These are phyloP conservation scores for Agaricus bisporus DNA, from an alignment of 768 basidiomycete genomes.

Conservation along the genomic window DNA sequence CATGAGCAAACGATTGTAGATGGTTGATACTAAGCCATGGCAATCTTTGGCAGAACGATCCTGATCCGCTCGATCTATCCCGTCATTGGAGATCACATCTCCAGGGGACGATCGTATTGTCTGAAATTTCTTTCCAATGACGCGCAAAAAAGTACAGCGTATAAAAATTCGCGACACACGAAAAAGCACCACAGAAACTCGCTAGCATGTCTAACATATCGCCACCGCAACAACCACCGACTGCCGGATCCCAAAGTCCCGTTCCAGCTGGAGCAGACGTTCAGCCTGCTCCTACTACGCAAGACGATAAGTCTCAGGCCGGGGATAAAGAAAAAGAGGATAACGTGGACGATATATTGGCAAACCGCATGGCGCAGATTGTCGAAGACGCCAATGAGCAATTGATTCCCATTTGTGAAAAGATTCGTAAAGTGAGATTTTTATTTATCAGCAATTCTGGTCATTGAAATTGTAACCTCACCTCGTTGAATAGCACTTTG, in stretches of 20 bases:
- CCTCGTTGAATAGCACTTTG: conserved; percentile 22
- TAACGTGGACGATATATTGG: conserved; percentile 25
- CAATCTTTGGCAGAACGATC: no score
- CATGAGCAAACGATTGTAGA: no score
- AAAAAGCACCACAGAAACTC: no score
- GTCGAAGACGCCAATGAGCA: conserved; percentile 28
- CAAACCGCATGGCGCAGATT: conserved; percentile 26
- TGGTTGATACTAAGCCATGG: no score
- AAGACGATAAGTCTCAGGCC: background rate
- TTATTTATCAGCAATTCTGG: background rate
- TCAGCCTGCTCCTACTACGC: no score
- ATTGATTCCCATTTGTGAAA: conserved; percentile 24
- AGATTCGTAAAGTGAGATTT: conserved; percentile 29
- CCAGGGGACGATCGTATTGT: no score
- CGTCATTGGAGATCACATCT: no score
- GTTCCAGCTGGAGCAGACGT: background rate
- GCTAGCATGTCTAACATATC: background rate
- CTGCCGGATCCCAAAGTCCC: background rate
- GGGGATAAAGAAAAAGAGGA: no score
- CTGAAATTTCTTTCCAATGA: no score
- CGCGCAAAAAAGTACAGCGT: no score
- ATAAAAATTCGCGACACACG: no score
- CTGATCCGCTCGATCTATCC: no score
- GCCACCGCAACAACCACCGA: background rate
- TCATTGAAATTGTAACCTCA: background rate